Evolutionary conservation across 768 basidiomycete genomes (phyloP), one percentile per base, ranked within the genome.

Genomic region (Boletus fagicola): DNA sequence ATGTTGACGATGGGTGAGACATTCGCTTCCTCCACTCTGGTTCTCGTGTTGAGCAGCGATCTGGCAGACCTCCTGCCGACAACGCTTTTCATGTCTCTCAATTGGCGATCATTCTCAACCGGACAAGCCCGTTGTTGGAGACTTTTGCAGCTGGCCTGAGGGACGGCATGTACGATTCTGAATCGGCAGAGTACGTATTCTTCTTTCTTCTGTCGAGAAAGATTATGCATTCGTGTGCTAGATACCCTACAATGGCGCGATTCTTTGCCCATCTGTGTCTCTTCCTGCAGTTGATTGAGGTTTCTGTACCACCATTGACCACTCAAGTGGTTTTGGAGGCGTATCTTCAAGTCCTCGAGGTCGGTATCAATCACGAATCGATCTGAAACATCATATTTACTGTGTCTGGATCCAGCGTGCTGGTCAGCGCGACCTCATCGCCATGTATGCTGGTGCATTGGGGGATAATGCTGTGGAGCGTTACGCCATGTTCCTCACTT

Each of bases 211-310:
- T 26, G 7, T 15, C 10, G 36, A 43, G 26, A 33, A 31, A 28
- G 11, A 28, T 54, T 3, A 60, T 46, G 16, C 57, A 55, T 56
- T 15, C 28, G 45, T 56, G 20, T 13, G 30, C 50, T 54, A 90
- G 88, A 61, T 89, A 88, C 65, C 77, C 84, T 0, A 78, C 82
- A 0, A 80, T 92, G 78, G 85, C 83, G 45, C 87, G 94, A 4
- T 99, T 98, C 76, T 97, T 96, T 66, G 89, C 94, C 0, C 96
- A 99, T 67, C 76, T 98, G 24, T 92, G 92, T 61, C 84, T 98
- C 31, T 93, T 87, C 74, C 79, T 97, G 4, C 86, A 90, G 60
- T 83, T 93, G 74, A 89, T 97, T 36, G 87, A 88, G 49, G 74
- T 87, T 36, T 70, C 83, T 0, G 82, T 92, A 0, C 89, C 94